phyloP scores from a whole-genome alignment of 441 rosid genomes.

The Kokia cookei region DNA sequence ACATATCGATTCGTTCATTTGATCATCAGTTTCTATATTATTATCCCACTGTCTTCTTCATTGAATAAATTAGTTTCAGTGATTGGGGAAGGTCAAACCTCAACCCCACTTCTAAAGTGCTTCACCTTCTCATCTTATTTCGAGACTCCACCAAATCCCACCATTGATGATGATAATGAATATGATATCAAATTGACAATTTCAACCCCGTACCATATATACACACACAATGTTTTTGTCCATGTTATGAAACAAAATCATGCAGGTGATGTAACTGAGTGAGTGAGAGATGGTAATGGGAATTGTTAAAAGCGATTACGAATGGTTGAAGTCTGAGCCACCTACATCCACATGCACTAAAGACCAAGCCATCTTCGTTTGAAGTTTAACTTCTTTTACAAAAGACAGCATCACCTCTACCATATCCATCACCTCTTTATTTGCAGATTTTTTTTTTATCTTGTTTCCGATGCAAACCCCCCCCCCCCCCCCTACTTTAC shows the following conservation, averaged over 20 bases:
- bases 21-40: not conserved
- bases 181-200: not conserved
- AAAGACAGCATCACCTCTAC: slow-evolving; percentile 17
- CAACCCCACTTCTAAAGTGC: not conserved
- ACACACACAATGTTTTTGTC: too few species aligned
- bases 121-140: not conserved
- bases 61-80: not conserved
- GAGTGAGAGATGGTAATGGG: not conserved
- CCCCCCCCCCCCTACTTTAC: too few species aligned
- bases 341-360: not conserved
- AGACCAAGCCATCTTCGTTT: slow-evolving; percentile 15
- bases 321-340: not conserved
- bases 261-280: not conserved
- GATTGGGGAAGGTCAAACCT: not conserved
- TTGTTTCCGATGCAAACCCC: not conserved
- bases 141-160: not conserved
- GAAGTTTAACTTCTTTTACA: slow-evolving; percentile 11
- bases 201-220: not conserved
- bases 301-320: slow-evolving; percentile 1
- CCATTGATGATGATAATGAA: not conserved
- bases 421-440: not conserved
- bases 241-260: not conserved
- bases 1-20: not conserved
- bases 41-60: not conserved
- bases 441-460: not conserved